phyloP scores from a whole-genome alignment of 73 alveolate genomes.

The Tetrahymena borealis region DNA sequence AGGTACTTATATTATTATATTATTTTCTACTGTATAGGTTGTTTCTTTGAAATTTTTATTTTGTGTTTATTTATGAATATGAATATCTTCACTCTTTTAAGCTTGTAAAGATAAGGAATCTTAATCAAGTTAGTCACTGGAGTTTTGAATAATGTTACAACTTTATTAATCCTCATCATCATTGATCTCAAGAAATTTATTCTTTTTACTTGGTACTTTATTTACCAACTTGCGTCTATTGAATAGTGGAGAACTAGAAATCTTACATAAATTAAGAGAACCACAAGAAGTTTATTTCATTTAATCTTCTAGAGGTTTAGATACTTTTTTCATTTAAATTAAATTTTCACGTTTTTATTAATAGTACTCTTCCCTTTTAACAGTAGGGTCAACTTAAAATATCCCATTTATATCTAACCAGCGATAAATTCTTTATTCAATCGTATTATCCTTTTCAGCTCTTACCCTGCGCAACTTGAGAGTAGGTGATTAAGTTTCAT shows the following conservation, averaged over 20 bases:
- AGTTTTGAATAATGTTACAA: not conserved
- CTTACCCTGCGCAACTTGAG: not conserved
- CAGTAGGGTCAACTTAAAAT: not conserved
- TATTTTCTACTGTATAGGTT: no score
- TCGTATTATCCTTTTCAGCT: not conserved
- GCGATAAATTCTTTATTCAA: not conserved
- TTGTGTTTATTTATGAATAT: no score
- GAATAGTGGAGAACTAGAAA: not conserved
- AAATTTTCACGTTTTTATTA: not conserved
- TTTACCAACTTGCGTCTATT: not conserved
- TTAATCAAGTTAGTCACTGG: no score
- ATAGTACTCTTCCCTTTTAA: not conserved
- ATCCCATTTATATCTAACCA: not conserved
- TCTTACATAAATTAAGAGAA: not conserved
- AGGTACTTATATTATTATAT: no score
- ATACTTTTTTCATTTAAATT: not conserved
- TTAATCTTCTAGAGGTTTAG: not conserved
- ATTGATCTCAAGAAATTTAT: not conserved
- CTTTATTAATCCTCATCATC: not conserved
- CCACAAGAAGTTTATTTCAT: not conserved
- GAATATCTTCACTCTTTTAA: no score
- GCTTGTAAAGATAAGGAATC: no score
- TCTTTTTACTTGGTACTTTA: not conserved
- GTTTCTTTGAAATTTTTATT: no score
- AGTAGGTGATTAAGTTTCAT: not conserved